A percentile compares a stretch with the other conserved stretches of the same genome.
These are phyloP conservation scores for Periglandula ipomoeae DNA, from an alignment of 2,329 filamentous ascomycete species.

Conservation along the genomic window DNA sequence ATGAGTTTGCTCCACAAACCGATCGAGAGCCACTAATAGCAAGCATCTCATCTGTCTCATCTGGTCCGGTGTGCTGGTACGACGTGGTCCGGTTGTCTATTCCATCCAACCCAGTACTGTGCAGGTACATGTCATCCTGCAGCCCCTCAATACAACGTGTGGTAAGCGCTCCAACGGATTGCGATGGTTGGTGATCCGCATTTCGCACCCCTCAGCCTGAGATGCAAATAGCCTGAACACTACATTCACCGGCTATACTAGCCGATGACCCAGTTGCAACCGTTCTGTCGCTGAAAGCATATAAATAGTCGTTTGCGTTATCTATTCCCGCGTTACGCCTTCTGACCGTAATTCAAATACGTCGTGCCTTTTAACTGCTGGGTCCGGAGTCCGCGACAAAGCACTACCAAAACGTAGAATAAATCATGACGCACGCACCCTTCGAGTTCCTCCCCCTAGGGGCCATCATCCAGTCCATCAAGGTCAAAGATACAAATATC, in stretches of 20 bases:
- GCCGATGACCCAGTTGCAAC: background rate
- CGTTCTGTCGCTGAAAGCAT: too few relatives aligned
- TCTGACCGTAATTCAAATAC: background rate
- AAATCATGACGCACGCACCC: slow-evolving; percentile 35
- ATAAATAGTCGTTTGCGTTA: too few relatives aligned
- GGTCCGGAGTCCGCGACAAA: too few relatives aligned
- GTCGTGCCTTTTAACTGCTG: too few relatives aligned
- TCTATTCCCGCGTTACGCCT: too few relatives aligned
- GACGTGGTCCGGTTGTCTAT: too few relatives aligned
- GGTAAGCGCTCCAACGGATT: background rate
- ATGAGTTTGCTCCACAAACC: background rate
- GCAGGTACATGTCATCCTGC: background rate
- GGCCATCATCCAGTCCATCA: slow-evolving; percentile 74
- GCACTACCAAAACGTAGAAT: background rate
- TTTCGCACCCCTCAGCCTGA: background rate
- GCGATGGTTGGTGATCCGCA: too few relatives aligned
- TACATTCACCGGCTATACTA: background rate
- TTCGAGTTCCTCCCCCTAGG: slow-evolving; percentile 65
- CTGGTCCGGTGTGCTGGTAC: background rate
- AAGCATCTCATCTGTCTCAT: background rate
- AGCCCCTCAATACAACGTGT: too few relatives aligned
- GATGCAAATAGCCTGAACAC: background rate
- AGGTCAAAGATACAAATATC: slow-evolving; percentile 71
- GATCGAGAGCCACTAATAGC: too few relatives aligned
- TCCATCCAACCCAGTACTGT: background rate